Percentiles rank a stretch among this genome's conserved stretches.
phyloP scores from a whole-genome alignment of 176 grass and related monocot genomes.

The Lolium multiflorum region DNA sequence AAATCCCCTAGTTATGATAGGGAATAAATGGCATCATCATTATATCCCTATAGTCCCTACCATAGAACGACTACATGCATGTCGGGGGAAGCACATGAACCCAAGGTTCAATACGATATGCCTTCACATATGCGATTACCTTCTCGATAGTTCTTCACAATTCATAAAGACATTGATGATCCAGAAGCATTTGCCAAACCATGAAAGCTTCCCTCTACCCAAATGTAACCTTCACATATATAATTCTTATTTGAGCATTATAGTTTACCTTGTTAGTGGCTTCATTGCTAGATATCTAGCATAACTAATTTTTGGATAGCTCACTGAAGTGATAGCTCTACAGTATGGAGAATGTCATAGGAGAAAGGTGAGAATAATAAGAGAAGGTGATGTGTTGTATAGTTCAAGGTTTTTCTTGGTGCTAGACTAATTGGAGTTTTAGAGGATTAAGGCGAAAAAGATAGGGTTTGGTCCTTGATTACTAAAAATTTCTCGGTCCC shows the following conservation, averaged over 20 bases:
- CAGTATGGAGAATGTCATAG: neutral
- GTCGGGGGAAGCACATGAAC: neutral
- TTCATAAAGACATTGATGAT: neutral
- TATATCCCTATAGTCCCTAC: neutral
- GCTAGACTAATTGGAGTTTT: neutral
- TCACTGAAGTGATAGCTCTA: neutral
- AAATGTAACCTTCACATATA: neutral
- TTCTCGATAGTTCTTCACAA: neutral
- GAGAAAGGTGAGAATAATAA: neutral
- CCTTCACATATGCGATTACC: neutral
- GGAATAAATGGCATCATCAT: neutral
- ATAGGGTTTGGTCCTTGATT: too few species aligned
- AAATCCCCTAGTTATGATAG: neutral
- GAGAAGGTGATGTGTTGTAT: neutral
- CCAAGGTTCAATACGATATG: neutral
- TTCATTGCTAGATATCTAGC: neutral
- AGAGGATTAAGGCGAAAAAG: neutral
- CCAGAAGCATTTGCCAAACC: neutral
- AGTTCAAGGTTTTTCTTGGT: neutral
- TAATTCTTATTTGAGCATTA: neutral
- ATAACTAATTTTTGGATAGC: neutral
- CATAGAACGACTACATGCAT: neutral
- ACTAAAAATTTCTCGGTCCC: neutral
- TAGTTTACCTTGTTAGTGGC: neutral
- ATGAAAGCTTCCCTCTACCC: neutral